phyloP scores from a whole-genome alignment of 768 basidiomycete species.

The Russula vinacea region DNA sequence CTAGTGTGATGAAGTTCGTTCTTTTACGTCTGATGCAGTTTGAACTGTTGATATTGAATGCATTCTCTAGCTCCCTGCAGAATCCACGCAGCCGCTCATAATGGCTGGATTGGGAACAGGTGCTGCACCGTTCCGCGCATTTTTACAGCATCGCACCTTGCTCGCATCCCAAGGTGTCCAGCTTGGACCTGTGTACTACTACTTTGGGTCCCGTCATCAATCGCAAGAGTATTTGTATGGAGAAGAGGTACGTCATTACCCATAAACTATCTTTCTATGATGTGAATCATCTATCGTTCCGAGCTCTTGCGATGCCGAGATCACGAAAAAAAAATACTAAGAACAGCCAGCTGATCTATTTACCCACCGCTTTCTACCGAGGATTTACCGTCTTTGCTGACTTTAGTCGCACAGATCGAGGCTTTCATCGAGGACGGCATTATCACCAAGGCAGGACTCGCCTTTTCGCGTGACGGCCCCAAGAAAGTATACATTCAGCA shows the following conservation, averaged over 20 bases:
- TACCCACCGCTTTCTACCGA: background rate
- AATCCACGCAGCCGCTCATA: constrained; percentile 85
- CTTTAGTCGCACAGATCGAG: constrained; percentile 52
- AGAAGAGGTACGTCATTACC: constrained; percentile 49
- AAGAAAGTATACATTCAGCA: constrained; percentile 98
- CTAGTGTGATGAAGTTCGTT: constrained; percentile 95
- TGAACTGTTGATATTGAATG: constrained; percentile 13
- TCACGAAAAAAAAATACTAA: constrained; percentile 23
- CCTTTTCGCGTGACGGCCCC: constrained; percentile 91
- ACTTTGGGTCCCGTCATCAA: constrained; percentile 96
- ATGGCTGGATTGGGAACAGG: constrained; percentile 99
- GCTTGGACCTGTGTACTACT: constrained; percentile 93
- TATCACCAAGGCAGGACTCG: constrained; percentile 87
- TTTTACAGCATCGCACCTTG: constrained; percentile 92
- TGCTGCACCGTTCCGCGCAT: constrained; percentile 98
- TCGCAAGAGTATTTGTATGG: constrained; percentile 96
- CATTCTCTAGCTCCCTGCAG: constrained; percentile 66
- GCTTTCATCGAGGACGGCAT: constrained; percentile 83
- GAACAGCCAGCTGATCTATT: constrained; percentile 29
- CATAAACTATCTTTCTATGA: constrained; percentile 7
- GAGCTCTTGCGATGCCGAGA: constrained; percentile 29
- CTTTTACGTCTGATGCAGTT: background rate
- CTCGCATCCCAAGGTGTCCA: constrained; percentile 70
- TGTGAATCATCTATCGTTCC: constrained; percentile 23
- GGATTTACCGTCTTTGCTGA: constrained; percentile 7